Conservation (phyloP, 352 stramenopile species). For the Phytophthora capsici region DNA sequence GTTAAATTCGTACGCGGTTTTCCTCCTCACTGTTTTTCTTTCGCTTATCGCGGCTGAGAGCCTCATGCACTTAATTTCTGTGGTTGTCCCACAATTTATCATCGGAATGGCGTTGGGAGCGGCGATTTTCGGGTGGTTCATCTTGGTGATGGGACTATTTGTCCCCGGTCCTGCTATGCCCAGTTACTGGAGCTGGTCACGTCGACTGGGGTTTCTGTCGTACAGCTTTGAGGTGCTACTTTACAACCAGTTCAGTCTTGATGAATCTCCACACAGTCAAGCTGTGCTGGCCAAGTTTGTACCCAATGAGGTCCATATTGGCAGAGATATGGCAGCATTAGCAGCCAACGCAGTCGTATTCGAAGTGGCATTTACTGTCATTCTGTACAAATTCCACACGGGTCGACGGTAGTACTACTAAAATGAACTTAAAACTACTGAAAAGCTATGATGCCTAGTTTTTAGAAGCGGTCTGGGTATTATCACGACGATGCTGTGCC, state of each 20-base stretch:
- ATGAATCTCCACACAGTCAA: conserved; percentile 3
- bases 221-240: conserved; percentile 82
- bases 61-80: conserved; percentile 75
- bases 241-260: conserved; percentile 63
- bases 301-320: conserved; percentile 47
- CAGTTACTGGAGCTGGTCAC: conserved; percentile 71
- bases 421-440: too few species aligned
- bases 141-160: conserved; percentile 84
- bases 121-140: conserved; percentile 81
- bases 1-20: conserved; percentile 62
- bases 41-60: conserved; percentile 80
- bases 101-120: conserved; percentile 78
- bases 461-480: too few species aligned
- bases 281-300: conserved; percentile 44
- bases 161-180: conserved; percentile 59
- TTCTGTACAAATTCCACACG: conserved; percentile 73
- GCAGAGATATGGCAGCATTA: conserved; percentile 48
- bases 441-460: too few species aligned
- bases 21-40: conserved; percentile 66
- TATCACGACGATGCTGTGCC: too few species aligned
- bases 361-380: conserved; percentile 48
- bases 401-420: conserved; percentile 44
- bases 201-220: conserved; percentile 82
- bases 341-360: conserved; percentile 38
- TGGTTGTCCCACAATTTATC: conserved; percentile 77